Conservation (phyloP, 139 green algal genomes). For the Tetradesmus obliquus region DNA sequence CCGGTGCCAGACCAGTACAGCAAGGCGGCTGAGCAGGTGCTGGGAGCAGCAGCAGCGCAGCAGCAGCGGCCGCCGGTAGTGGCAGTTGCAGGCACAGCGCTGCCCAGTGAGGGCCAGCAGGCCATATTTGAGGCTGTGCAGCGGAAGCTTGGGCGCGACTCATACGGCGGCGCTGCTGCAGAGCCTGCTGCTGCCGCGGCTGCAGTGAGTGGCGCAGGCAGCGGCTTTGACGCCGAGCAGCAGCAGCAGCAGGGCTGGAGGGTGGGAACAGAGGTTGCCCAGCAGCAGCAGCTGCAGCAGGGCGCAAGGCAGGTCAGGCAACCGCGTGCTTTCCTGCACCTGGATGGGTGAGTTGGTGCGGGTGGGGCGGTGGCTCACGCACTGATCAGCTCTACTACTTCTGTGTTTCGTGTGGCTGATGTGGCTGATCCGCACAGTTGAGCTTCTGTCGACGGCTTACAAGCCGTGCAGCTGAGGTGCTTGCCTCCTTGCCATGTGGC, state of each 20-base stretch:
- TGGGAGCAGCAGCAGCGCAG: neutral
- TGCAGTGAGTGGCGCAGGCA: neutral
- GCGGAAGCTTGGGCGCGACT: neutral
- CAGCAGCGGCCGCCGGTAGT: neutral
- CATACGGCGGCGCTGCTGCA: neutral
- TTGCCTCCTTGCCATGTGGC: neutral
- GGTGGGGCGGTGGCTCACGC: neutral
- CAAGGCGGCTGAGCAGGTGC: conserved; percentile 1
- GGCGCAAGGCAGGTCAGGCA: conserved; percentile 16
- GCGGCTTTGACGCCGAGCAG: neutral
- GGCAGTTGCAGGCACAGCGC: neutral
- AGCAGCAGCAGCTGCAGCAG: conserved; percentile 1
- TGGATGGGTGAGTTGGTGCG: conserved; percentile 14
- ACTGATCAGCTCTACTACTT: neutral
- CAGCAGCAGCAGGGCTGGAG: conserved; percentile 21
- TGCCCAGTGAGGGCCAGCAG: neutral
- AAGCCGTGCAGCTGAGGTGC: neutral
- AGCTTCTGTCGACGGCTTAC: too few species aligned
- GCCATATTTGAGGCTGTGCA: neutral
- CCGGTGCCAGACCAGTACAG: neutral
- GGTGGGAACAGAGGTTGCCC: neutral
- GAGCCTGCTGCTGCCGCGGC: neutral
- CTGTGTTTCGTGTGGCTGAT: neutral
- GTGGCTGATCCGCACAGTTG: neutral
- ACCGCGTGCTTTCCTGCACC: conserved; percentile 30